Base-by-base conservation (phyloP, 129 eudicot species). In the Tagetes patula region DNA sequence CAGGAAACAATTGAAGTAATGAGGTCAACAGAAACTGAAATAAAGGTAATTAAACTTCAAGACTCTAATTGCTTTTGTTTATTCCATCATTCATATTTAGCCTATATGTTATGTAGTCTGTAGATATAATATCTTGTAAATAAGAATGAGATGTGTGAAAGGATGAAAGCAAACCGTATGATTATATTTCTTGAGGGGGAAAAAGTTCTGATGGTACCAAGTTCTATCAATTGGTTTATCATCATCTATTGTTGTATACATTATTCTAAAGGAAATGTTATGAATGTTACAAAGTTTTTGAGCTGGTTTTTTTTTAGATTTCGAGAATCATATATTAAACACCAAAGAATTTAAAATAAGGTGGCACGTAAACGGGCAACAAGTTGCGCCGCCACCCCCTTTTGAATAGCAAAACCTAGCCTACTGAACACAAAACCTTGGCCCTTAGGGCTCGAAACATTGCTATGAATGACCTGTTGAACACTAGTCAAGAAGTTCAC, bases 21-120 rank as follows among this genome's bases (percentile, higher is more conserved):
- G 82, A 92, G 81, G 82, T 78, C 86, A 58, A 91, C 87, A 71
- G 96, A 85, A 80, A 87, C 89, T 67, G 98, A 92, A 78, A 87
- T 47, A 85, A 84, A 80, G 81, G 89, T 89, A 70, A 84, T 73
- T 67, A 82, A 83, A 61, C 84, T 84, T 72, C 96, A 86, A 77
- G 91, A 85, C 46, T 52, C 9, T 67, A 13, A 46, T 58, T 54
- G 30, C 40, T 43, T 65, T 65, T 54, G 49, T 20, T 48, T 54
- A 49, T 46, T 66, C 72, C 27, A 11, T 14, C 53, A 39, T 52
- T 40, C 32, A 75, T 30, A 0, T 7, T 46, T 31, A 58, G 9
- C 56, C 40, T 42, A 41, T 65, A 75, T 52, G 55, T 75, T 40
- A 9, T 66, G 30, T 53, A 42, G 56, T 31, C 14, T 66, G 30